Conservation (phyloP, 1,139 yeast species). For the Hyphopichia fennica region DNA sequence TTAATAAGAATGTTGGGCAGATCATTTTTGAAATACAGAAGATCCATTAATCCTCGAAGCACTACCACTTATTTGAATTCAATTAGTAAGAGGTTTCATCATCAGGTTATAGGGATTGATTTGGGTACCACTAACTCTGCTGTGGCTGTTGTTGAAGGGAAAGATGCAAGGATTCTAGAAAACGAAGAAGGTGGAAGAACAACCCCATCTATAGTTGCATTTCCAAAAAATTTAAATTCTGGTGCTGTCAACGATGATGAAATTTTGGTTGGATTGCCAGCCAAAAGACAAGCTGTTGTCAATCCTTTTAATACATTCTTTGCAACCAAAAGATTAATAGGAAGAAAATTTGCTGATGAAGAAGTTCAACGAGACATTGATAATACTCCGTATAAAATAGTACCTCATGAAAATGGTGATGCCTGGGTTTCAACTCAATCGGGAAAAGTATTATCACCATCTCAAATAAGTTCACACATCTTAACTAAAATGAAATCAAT, state of each 20-base stretch:
- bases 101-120: constrained; percentile 68
- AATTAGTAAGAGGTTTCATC: constrained; percentile 11
- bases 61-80: background rate
- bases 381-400: constrained; percentile 56
- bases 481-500: constrained; percentile 55
- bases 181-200: constrained; percentile 69
- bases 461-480: constrained; percentile 56
- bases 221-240: constrained; percentile 19
- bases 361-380: constrained; percentile 65
- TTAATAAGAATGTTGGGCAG: background rate
- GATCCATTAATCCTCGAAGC: background rate
- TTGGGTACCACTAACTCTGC: constrained; percentile 83
- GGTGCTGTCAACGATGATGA: constrained; percentile 27
- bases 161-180: constrained; percentile 57
- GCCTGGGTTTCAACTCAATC: constrained; percentile 54
- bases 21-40: background rate
- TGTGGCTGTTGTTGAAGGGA: constrained; percentile 63
- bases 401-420: constrained; percentile 56
- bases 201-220: constrained; percentile 73
- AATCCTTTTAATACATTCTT: constrained; percentile 70
- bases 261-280: constrained; percentile 59
- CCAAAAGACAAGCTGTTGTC: constrained; percentile 65
- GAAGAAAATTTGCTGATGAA: constrained; percentile 59
- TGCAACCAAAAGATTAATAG: constrained; percentile 74
- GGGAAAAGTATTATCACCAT: constrained; percentile 47